These are phyloP conservation scores for Plantago ovata DNA, from an alignment of 257 asterid species.

Conservation along the genomic window DNA sequence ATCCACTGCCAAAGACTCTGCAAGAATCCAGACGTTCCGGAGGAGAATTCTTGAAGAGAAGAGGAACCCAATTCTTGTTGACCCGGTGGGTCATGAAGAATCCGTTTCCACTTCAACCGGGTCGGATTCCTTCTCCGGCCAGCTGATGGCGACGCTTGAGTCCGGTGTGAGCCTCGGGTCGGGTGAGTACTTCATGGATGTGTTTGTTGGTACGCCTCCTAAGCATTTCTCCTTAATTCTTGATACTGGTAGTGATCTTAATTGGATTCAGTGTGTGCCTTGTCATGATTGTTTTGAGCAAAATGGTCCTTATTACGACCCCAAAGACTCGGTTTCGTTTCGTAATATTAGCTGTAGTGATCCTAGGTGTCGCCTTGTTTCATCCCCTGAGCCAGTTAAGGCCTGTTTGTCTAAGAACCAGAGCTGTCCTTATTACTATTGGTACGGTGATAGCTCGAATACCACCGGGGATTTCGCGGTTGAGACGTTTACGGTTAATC, in stretches of 20 bases:
- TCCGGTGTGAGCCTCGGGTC: slow-evolving; percentile 59
- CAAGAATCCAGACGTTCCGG: slow-evolving; percentile 65
- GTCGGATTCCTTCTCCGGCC: slow-evolving; percentile 32
- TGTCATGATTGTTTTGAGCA: slow-evolving; percentile 88
- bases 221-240: slow-evolving; percentile 75
- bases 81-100: slow-evolving; percentile 24
- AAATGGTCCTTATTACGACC: slow-evolving; percentile 65
- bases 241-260: slow-evolving; percentile 92
- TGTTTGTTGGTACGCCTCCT: slow-evolving; percentile 85
- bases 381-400: slow-evolving; percentile 70
- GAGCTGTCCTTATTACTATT: slow-evolving; percentile 81
- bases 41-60: slow-evolving; percentile 55
- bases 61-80: slow-evolving; percentile 32
- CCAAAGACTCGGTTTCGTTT: slow-evolving; percentile 48
- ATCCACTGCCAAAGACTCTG: slow-evolving; percentile 58
- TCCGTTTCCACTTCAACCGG: slow-evolving; percentile 20
- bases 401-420: slow-evolving; percentile 41
- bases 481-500: slow-evolving; percentile 80
- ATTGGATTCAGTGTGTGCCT: slow-evolving; percentile 92
- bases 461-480: slow-evolving; percentile 85
- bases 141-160: slow-evolving; percentile 71
- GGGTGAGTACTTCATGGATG: slow-evolving; percentile 87
- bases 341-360: slow-evolving; percentile 60
- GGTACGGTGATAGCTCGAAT: slow-evolving; percentile 95
- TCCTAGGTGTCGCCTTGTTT: slow-evolving; percentile 62